Evolutionary conservation across 352 stramenopile species (phyloP).

Genomic region (Globisporangium barbulae): DNA sequence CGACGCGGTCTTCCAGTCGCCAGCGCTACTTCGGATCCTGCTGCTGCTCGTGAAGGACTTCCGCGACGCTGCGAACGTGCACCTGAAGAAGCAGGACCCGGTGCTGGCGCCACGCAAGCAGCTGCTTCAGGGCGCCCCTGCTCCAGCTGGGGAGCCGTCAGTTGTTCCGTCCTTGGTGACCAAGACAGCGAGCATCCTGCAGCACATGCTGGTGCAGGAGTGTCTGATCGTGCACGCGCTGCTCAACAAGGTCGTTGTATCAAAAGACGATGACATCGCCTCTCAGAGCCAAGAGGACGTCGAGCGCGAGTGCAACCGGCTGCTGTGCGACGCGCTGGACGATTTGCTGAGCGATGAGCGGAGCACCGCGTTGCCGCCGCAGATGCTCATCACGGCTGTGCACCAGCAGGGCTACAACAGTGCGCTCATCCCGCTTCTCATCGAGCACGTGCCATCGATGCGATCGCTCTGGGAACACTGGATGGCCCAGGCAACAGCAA

Average conservation of each 20-base stretch:
- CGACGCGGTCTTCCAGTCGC: conserved; percentile 29
- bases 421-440: conserved; percentile 28
- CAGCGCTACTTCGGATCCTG: conserved; percentile 39
- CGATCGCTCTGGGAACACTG: conserved; percentile 52
- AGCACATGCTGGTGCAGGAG: conserved; percentile 54
- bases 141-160: neutral
- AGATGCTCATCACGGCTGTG: conserved; percentile 36
- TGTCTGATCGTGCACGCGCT: conserved; percentile 52
- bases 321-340: conserved; percentile 30
- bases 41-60: conserved; percentile 37
- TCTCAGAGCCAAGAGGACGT: conserved; percentile 13
- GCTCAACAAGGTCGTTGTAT: conserved; percentile 19
- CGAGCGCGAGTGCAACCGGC: conserved; percentile 5
- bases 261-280: conserved; percentile 2
- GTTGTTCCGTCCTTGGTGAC: conserved; percentile 6
- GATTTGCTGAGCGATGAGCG: conserved; percentile 35
- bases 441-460: conserved; percentile 35
- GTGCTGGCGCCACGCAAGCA: conserved; percentile 20
- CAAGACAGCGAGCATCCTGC: conserved; percentile 34
- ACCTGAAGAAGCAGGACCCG: conserved; percentile 40
- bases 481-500: conserved; percentile 21
- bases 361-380: conserved; percentile 15
- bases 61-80: conserved; percentile 39
- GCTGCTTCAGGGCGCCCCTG: conserved; percentile 4
- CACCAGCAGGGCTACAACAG: conserved; percentile 52